These are phyloP conservation scores for Ceratocystis huliohia DNA, from an alignment of 2,329 filamentous ascomycete genomes.

Conservation along the genomic window DNA sequence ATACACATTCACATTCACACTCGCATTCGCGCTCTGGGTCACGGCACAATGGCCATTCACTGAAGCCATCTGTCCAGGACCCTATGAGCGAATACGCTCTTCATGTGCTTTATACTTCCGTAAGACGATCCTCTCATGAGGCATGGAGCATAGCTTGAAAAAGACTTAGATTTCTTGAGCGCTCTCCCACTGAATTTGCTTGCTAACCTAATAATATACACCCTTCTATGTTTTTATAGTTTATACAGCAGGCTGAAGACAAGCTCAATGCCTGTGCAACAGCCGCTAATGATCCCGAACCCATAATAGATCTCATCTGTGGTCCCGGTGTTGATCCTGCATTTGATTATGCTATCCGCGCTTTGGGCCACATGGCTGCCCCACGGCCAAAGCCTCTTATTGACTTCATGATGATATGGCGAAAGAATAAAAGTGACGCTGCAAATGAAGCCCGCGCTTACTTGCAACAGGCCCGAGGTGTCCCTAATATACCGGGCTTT, in stretches of 20 bases:
- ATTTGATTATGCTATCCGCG: constrained; percentile 89
- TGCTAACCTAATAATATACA: constrained; percentile 21
- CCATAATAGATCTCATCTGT: constrained; percentile 77
- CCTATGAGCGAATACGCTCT: constrained; percentile 97
- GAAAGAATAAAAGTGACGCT: constrained; percentile 86
- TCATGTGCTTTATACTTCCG: constrained; percentile 88
- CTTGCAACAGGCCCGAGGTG: constrained; percentile 40
- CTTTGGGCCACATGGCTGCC: constrained; percentile 85
- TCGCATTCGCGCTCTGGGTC: constrained; percentile 50
- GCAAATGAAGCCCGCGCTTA: constrained; percentile 55
- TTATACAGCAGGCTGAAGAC: constrained; percentile 91
- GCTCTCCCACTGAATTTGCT: too few species aligned
- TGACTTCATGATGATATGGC: constrained; percentile 96
- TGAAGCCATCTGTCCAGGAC: constrained; percentile 56
- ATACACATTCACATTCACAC: constrained; percentile 25
- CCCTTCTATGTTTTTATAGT: constrained; percentile 35
- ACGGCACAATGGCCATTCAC: constrained; percentile 41
- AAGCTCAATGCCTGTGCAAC: constrained; percentile 85
- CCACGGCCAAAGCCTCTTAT: constrained; percentile 91
- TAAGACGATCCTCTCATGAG: constrained; percentile 31
- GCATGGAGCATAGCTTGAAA: neutral
- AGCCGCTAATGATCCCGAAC: constrained; percentile 65
- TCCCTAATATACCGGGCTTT: constrained; percentile 37
- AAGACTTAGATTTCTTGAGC: neutral
- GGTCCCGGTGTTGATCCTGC: constrained; percentile 74